Evolutionary conservation across 2,329 filamentous ascomycete genomes (phyloP).

Genomic region (Pseudogymnoascus sp.): DNA sequence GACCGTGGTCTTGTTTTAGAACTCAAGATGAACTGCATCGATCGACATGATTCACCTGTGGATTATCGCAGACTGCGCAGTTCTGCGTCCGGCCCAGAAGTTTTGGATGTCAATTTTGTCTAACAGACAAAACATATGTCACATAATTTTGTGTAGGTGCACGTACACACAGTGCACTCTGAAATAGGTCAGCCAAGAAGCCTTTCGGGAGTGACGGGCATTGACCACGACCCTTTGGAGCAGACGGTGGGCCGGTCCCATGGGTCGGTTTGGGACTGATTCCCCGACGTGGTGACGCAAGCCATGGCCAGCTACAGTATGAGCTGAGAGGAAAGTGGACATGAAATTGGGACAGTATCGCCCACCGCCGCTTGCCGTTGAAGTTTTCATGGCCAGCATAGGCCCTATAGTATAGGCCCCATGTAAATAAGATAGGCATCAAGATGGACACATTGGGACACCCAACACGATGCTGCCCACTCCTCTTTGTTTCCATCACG

Average conservation of each 20-base stretch:
- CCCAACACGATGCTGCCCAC: background rate
- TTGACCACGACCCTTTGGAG: background rate
- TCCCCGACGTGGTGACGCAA: background rate
- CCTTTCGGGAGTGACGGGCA: background rate
- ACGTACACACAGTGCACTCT: background rate
- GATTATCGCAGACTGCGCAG: background rate
- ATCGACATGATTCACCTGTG: background rate
- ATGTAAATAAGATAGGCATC: constrained; percentile 3
- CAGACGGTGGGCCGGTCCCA: background rate
- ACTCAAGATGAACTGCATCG: background rate
- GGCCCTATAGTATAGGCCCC: background rate
- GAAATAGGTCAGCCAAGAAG: background rate
- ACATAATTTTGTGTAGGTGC: background rate
- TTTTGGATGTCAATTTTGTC: background rate
- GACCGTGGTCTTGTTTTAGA: background rate
- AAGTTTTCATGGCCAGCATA: background rate
- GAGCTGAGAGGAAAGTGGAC: background rate
- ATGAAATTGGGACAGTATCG: background rate
- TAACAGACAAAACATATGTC: background rate
- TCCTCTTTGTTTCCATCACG: background rate
- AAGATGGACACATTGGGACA: background rate
- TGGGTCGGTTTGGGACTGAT: background rate
- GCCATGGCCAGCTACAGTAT: background rate
- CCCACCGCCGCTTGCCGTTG: background rate
- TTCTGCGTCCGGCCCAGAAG: background rate